Percentiles rank a stretch among this genome's conserved stretches.
Conservation (phyloP, 2,329 filamentous ascomycete species). For the Fusarium agapanthi region DNA sequence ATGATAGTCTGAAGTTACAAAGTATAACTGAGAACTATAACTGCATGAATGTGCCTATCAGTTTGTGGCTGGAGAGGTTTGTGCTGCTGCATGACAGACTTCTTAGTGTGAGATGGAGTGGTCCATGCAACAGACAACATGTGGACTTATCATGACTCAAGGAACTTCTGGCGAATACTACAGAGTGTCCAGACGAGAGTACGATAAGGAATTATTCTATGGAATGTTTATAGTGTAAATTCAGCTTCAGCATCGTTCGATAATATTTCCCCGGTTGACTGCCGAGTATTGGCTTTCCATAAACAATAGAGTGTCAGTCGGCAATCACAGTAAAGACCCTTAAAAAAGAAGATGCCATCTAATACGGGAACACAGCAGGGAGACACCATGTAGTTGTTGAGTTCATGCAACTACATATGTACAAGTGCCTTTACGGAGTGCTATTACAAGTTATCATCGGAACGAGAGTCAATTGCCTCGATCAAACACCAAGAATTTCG, state of each 20-base stretch:
- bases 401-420: background rate
- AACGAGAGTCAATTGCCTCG: background rate
- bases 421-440: background rate
- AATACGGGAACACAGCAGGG: background rate
- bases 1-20: background rate
- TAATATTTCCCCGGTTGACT: background rate
- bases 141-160: background rate
- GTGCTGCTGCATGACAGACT: background rate
- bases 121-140: background rate
- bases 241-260: background rate
- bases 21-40: background rate
- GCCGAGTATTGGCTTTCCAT: background rate
- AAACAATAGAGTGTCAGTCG: constrained; percentile 4
- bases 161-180: background rate
- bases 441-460: background rate
- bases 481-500: background rate
- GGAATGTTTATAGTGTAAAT: background rate
- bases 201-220: background rate
- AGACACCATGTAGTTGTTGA: background rate
- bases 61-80: background rate
- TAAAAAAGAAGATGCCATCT: background rate
- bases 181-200: background rate
- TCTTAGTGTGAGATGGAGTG: background rate
- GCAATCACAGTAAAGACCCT: constrained; percentile 7
- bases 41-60: background rate